Base-by-base conservation (phyloP, 2,329 filamentous ascomycete genomes). In the Fusarium coicis region DNA sequence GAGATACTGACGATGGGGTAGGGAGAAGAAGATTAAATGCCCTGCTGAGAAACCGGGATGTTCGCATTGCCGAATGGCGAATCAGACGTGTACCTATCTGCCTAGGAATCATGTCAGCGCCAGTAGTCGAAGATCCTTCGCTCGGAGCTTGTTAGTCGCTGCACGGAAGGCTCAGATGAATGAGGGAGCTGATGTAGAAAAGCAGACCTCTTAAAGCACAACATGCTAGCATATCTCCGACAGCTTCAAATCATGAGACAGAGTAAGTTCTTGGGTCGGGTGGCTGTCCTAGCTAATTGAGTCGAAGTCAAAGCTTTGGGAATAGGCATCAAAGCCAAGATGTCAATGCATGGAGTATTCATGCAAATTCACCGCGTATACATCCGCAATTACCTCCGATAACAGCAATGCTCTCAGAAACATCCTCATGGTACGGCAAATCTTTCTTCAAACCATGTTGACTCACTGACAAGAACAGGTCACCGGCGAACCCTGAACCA, bases 11-110 rank as follows among this genome's bases (percentile, higher is more conserved):
- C 21, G 19, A 7, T 9, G 10, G 11, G 9, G 0, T 10, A 53
- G 75, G 5, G 64, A 76, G 21, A 77, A 77, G 44, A 77, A 77
- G 56, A 75, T 75, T 3, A 77, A 77, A 52, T 77, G 75, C 16
- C 73, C 75, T 7, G 72, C 75, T 30, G 75, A 77, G 52, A 77
- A 77, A 36, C 75, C 75, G 1, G 60, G 26, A 0, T 77, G 75
- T 47, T 76, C 75, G 6, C 74, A 75, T 44, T 77, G 75, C 32
- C 63, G 59, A 10, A 61, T 72, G 2, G 68, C 74, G 4, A 66
- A 67, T 18, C 66, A 74, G 21, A 54, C 62, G 0, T 77, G 75
- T 18, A 52, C 70, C 3, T 77, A 77, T 58, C 75, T 77, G 2
- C 75, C 75, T 4, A 52, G 72, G 1, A 74, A 68, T 14, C 65